Conservation (phyloP, 1,284 basidiomycete species). For the Boletellus sp. region DNA sequence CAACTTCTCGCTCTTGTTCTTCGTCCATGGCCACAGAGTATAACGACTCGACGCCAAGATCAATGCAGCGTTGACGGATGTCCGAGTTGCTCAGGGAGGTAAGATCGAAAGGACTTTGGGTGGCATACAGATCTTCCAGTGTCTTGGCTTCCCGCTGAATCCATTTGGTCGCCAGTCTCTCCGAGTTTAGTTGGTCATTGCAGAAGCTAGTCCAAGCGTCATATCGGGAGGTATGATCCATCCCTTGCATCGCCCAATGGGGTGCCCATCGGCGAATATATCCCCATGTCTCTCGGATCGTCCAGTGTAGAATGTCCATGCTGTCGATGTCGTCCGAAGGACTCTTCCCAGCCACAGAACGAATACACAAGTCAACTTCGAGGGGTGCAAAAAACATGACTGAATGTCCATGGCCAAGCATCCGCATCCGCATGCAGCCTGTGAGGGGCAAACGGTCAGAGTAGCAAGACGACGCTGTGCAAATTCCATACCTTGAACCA, state of each 20-base stretch:
- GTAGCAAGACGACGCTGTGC: too few species aligned
- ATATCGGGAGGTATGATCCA: slow-evolving; percentile 20
- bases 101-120: background rate
- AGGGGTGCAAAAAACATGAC: slow-evolving; percentile 46
- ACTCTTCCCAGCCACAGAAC: slow-evolving; percentile 18
- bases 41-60: slow-evolving; percentile 24
- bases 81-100: slow-evolving; percentile 17
- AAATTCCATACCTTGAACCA: slow-evolving; percentile 43
- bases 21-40: slow-evolving; percentile 28
- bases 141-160: slow-evolving; percentile 36
- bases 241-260: too few species aligned
- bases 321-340: slow-evolving; percentile 16
- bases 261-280: too few species aligned
- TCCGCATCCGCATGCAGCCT: slow-evolving; percentile 21
- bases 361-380: slow-evolving; percentile 41
- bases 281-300: slow-evolving; percentile 25
- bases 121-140: slow-evolving; percentile 38
- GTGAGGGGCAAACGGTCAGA: background rate
- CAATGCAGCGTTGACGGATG: slow-evolving; percentile 26
- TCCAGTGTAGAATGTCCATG: slow-evolving; percentile 42
- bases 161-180: slow-evolving; percentile 31
- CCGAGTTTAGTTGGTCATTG: background rate
- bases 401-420: slow-evolving; percentile 24
- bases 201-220: slow-evolving; percentile 30
- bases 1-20: slow-evolving; percentile 23